phyloP scores from a whole-genome alignment of 768 basidiomycete genomes.

The Agrocybe pediades region DNA sequence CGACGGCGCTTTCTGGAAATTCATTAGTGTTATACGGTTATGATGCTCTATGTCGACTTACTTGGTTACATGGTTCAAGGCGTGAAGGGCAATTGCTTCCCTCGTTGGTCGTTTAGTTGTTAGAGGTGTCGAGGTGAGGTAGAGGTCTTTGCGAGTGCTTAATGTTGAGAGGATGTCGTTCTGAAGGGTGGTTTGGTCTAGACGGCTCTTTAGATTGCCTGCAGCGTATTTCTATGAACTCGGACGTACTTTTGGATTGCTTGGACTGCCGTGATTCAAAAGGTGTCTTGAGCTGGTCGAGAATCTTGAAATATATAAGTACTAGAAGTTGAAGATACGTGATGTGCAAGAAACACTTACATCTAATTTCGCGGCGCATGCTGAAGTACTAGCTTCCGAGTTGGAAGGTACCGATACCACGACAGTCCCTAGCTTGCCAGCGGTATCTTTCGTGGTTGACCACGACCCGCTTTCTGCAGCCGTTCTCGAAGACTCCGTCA shows the following conservation, averaged over 20 bases:
- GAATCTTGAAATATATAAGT: conserved; percentile 40
- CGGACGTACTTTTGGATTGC: conserved; percentile 48
- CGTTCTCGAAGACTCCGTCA: conserved; percentile 50
- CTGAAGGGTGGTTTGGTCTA: conserved; percentile 59
- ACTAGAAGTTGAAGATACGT: neutral
- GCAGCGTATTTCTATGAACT: neutral
- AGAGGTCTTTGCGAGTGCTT: conserved; percentile 75
- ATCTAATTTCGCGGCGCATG: conserved; percentile 32
- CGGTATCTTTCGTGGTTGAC: conserved; percentile 47
- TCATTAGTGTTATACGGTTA: neutral
- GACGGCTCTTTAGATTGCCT: neutral
- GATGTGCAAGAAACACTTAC: conserved; percentile 19
- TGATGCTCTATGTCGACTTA: conserved; percentile 31
- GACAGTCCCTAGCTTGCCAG: conserved; percentile 61
- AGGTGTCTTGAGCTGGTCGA: conserved; percentile 55
- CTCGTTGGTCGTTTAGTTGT: conserved; percentile 65
- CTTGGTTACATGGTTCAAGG: conserved; percentile 90
- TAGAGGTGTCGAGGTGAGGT: conserved; percentile 64
- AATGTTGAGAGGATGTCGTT: conserved; percentile 68
- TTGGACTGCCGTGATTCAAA: conserved; percentile 58
- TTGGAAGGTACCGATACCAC: conserved; percentile 51
- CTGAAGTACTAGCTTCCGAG: conserved; percentile 28
- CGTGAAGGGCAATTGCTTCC: conserved; percentile 76
- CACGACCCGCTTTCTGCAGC: conserved; percentile 60
- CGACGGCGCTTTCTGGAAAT: conserved; percentile 79